Evolutionary conservation across 1,284 basidiomycete species (phyloP), one percentile per base, ranked within the genome.

Genomic region (Cryptococcus sp.): DNA sequence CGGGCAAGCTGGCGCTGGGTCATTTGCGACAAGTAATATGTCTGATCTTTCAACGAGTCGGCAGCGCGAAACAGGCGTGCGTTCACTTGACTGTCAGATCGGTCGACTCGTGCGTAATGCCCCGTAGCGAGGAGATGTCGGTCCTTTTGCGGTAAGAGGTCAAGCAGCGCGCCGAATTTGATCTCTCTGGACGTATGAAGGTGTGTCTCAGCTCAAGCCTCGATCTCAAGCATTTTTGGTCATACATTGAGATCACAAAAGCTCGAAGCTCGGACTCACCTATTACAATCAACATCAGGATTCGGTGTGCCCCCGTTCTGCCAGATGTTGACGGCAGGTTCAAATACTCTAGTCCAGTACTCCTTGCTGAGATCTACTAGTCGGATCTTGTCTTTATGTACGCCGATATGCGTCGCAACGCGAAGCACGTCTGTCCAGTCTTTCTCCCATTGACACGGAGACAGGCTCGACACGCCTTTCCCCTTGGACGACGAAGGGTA

Each of bases 241-340:
- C 23, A 20, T n/a, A n/a, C 25, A 26, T 47, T 26, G n/a, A 37
- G 40, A 52, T 47, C 54, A 53, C 16, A 45, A n/a, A 1, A 6
- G 46, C 16, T 25, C 50, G 20, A 46, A 20, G 6, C 45, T 44
- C 29, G 10, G 22, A 52, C 80, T 55, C 52, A 90, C 90, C 82
- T 84, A 76, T 99, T 98, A 75, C 95, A 98, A 81, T 86, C 87
- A 1, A 98, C 87, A 71, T 98, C 95, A 0, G 95, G 93, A 75
- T 98, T 98, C 0, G 95, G 95, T 0, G 91, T 94, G 19, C 82
- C 73, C 0, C 92, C 93, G 1, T 77, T 66, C 67, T 88, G 84
- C 91, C 93, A 95, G 17, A 83, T 79, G 38, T 80, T 81, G 23
- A 96, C 74, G 1, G 89, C 85, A 2, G 92, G 92, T 67, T 91